Conservation (phyloP, 306 rosid species). For the Prinsepia uniflora region DNA sequence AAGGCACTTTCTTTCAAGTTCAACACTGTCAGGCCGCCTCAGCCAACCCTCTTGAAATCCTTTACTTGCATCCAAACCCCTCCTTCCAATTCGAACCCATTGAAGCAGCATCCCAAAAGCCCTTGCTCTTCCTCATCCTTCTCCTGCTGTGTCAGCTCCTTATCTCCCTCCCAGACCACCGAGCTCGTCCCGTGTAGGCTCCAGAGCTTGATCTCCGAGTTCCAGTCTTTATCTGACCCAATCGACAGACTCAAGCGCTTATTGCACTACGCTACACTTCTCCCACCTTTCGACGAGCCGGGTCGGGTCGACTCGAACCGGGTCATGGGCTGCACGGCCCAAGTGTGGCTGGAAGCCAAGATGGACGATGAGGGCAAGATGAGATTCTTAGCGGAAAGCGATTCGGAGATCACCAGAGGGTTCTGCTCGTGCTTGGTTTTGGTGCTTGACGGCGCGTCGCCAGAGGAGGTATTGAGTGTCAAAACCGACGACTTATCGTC, state of each 20-base stretch:
- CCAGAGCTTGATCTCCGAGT: slow-evolving; percentile 47
- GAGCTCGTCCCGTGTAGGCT: slow-evolving; percentile 45
- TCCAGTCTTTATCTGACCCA: slow-evolving; percentile 51
- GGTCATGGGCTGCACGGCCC: slow-evolving; percentile 96
- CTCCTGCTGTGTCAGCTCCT: slow-evolving; percentile 46
- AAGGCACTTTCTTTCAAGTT: slow-evolving; percentile 20
- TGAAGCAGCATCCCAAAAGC: slow-evolving; percentile 18
- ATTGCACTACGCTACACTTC: slow-evolving; percentile 45
- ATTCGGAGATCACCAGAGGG: slow-evolving; percentile 80
- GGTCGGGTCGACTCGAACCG: slow-evolving; percentile 59
- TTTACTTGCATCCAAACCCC: slow-evolving; percentile 39
- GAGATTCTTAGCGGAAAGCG: slow-evolving; percentile 74
- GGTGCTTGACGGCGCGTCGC: slow-evolving; percentile 60
- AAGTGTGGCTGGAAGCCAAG: slow-evolving; percentile 69
- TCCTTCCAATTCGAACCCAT: slow-evolving; percentile 13
- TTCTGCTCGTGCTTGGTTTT: slow-evolving; percentile 72
- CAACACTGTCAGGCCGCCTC: slow-evolving; percentile 19
- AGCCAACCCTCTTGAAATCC: slow-evolving; percentile 28
- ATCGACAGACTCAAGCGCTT: slow-evolving; percentile 61
- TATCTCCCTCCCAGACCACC: slow-evolving; percentile 31
- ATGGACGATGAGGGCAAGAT: slow-evolving; percentile 60
- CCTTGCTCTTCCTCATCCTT: slow-evolving; percentile 25
- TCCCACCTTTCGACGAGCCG: slow-evolving; percentile 37
- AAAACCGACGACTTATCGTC: slow-evolving; percentile 62
- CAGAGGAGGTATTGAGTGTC: slow-evolving; percentile 61